Conservation (phyloP, 495 filamentous ascomycete genomes). For the Penicillium cinerascens region DNA sequence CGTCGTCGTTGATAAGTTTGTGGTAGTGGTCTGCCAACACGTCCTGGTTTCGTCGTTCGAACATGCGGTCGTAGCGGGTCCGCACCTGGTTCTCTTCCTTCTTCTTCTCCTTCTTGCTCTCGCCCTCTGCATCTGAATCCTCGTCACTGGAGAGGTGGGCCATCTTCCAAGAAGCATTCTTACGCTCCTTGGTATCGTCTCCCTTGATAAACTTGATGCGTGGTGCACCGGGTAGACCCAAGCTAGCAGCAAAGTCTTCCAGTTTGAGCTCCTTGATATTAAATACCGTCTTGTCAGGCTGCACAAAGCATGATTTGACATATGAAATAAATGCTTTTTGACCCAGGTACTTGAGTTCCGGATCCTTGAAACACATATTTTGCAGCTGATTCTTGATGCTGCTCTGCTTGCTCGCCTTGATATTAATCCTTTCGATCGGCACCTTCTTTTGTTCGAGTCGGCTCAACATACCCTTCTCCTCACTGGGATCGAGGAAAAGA, state of each 20-base stretch:
- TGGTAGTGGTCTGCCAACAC: conserved; percentile 90
- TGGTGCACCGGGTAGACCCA: conserved; percentile 87
- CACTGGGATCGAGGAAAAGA: conserved; percentile 85
- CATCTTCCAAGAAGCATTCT: conserved; percentile 72
- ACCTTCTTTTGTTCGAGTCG: conserved; percentile 85
- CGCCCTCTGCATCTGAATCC: conserved; percentile 52
- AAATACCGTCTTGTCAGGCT: conserved; percentile 92
- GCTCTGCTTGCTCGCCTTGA: conserved; percentile 84
- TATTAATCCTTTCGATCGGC: conserved; percentile 75
- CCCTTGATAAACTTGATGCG: conserved; percentile 89
- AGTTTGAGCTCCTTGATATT: conserved; percentile 73
- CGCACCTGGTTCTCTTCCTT: conserved; percentile 66
- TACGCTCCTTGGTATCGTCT: conserved; percentile 76
- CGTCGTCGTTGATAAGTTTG: conserved; percentile 72
- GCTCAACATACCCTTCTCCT: conserved; percentile 81
- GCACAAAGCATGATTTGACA: conserved; percentile 73
- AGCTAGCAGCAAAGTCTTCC: conserved; percentile 77
- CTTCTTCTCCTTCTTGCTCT: conserved; percentile 42
- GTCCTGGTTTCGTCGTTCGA: conserved; percentile 89
- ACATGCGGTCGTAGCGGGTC: conserved; percentile 96
- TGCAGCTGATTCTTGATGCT: conserved; percentile 79
- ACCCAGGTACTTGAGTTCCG: conserved; percentile 89
- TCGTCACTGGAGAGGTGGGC: conserved; percentile 48
- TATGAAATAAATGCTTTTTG: conserved; percentile 96
- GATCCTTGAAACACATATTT: conserved; percentile 91